A percentile compares a stretch with the other conserved stretches of the same genome.
phyloP scores from a whole-genome alignment of 1,139 yeast species.

The Arxiozyma bovina region DNA sequence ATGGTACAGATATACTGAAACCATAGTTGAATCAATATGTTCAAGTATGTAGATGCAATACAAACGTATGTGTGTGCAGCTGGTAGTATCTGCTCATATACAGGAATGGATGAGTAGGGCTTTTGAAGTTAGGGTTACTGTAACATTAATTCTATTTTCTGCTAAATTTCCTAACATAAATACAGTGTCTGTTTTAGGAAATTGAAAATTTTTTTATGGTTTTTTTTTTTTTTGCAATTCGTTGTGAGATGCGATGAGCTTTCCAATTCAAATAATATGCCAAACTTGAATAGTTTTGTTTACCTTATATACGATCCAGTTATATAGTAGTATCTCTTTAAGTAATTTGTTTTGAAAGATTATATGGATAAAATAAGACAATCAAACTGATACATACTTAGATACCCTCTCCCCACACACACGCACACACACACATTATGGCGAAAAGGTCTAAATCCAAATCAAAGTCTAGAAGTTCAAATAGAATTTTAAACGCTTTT shows the following conservation, averaged over 20 bases:
- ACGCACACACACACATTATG: slow-evolving; percentile 15
- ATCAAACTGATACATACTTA: neutral
- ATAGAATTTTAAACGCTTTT: slow-evolving; percentile 40
- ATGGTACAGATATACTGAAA: slow-evolving; percentile 32
- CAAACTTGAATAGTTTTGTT: neutral
- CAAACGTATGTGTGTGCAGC: neutral
- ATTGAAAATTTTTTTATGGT: slow-evolving; percentile 1
- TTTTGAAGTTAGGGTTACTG: neutral
- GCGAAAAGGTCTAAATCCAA: slow-evolving; percentile 27
- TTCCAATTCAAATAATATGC: neutral
- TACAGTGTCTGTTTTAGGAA: slow-evolving; percentile 1
- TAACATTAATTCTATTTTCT: neutral
- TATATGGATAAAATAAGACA: neutral
- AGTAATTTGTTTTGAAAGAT: neutral
- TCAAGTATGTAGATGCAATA: neutral
- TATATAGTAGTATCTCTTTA: no score
- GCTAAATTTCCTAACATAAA: neutral
- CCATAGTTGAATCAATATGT: neutral
- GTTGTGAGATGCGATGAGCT: slow-evolving; percentile 8
- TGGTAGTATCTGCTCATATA: no score
- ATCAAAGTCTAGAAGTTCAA: slow-evolving; percentile 28
- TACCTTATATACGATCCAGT: neutral
- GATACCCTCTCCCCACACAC: no score
- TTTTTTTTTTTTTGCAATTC: neutral
- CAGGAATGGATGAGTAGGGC: neutral